Conservation (phyloP, 1,139 yeast genomes). For the Protomyces lactucae-debilis region DNA sequence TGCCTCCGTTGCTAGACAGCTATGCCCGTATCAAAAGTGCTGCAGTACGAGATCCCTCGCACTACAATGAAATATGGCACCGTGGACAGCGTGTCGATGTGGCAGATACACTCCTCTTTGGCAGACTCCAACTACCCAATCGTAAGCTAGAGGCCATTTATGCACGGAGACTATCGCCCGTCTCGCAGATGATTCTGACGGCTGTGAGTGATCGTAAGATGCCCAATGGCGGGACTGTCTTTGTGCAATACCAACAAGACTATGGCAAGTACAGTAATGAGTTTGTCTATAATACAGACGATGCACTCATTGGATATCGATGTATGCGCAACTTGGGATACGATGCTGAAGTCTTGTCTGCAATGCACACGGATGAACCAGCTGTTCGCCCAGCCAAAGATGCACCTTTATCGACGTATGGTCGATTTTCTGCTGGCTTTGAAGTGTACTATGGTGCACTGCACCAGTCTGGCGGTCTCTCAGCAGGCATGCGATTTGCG, state of each 20-base stretch:
- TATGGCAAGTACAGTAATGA: conserved; percentile 66
- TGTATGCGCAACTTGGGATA: conserved; percentile 64
- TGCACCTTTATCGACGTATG: conserved; percentile 41
- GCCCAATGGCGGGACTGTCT: conserved; percentile 50
- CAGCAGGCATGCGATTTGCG: conserved; percentile 78
- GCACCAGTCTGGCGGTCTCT: conserved; percentile 54
- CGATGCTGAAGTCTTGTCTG: conserved; percentile 7
- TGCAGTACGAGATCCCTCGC: conserved; percentile 31
- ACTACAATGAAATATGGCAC: conserved; percentile 38
- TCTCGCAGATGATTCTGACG: conserved; percentile 63
- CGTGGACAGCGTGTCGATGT: conserved; percentile 39
- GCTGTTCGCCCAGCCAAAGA: conserved; percentile 32
- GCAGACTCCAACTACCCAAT: conserved; percentile 84
- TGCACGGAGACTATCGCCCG: conserved; percentile 57
- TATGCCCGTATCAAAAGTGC: conserved; percentile 43
- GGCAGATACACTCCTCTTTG: conserved; percentile 53
- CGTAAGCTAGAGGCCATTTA: conserved; percentile 84
- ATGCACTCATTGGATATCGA: conserved; percentile 77
- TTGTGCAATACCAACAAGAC: conserved; percentile 67
- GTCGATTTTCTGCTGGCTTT: conserved; percentile 64
- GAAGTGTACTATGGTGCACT: conserved; percentile 87
- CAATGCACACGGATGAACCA: neutral
- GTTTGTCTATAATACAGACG: conserved; percentile 79
- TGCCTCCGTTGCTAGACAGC: conserved; percentile 3
- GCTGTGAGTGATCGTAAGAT: conserved; percentile 69